A percentile compares a stretch with the other conserved stretches of the same genome.
Conservation (phyloP, 371 early-diverging fungal species). For the Rhizopus stolonifer region DNA sequence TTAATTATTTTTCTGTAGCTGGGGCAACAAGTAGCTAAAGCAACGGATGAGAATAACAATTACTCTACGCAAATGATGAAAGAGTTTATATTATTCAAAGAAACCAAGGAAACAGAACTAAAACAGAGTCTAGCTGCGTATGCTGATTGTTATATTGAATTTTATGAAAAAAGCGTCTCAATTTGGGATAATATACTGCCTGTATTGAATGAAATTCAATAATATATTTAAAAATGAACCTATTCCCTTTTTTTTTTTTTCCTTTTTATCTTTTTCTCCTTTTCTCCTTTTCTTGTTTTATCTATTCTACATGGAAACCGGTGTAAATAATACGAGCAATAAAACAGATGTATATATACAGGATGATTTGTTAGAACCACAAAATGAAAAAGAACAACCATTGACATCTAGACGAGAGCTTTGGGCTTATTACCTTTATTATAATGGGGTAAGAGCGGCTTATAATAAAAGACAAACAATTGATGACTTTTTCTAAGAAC, state of each 20-base stretch:
- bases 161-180: slow-evolving; percentile 64
- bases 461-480: not conserved
- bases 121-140: slow-evolving; percentile 73
- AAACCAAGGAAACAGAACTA: slow-evolving; percentile 76
- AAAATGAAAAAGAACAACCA: slow-evolving; percentile 25
- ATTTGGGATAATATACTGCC: slow-evolving; percentile 49
- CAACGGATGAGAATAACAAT: slow-evolving; percentile 64
- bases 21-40: slow-evolving; percentile 71
- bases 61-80: slow-evolving; percentile 79
- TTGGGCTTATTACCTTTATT: slow-evolving; percentile 53
- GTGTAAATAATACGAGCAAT: not conserved
- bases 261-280: slow-evolving; percentile 4
- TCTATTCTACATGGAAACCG: not conserved
- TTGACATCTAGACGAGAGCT: slow-evolving; percentile 39
- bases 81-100: slow-evolving; percentile 82
- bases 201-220: slow-evolving; percentile 29
- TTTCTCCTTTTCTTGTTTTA: not conserved
- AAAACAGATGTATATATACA: not conserved
- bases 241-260: not conserved
- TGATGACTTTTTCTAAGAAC: slow-evolving; percentile 17
- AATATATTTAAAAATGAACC: slow-evolving; percentile 10
- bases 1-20: slow-evolving; percentile 48
- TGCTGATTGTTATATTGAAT: slow-evolving; percentile 79
- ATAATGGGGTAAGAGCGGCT: slow-evolving; percentile 40
- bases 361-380: not conserved